Base-by-base conservation (phyloP, 2,329 filamentous ascomycete genomes). In the Blastomyces parvus region DNA sequence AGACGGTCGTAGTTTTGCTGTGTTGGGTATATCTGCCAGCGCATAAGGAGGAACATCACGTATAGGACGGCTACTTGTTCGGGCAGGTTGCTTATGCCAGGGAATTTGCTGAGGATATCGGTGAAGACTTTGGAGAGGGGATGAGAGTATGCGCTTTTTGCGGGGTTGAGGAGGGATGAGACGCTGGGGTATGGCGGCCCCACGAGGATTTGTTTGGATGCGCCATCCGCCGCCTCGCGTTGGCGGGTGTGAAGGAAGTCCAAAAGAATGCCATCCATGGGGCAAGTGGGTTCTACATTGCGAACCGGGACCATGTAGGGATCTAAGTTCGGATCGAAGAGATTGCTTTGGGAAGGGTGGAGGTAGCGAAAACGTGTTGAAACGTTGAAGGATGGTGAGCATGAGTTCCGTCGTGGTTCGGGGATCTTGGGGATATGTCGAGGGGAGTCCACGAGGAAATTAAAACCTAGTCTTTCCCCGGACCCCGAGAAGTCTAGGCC, bases 41-140 rank as follows among this genome's bases (percentile, higher is more conserved):
- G 84, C 87, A 94, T 90, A 66, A 91, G 73, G 40, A 92, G 82
- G 75, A 95, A 96, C 89, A 96, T 95, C 71, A 88, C 79, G 73
- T 92, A 95, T 8, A 96, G 81, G 7, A 90, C 85, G 9, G 88
- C 91, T 0, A 95, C 85, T 69, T 89, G 88, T 75, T 96, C 91
- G 0, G 91, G 91, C 0, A 95, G 81, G n/a, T 81, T 82, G 3
- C 83, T 84, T 38, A 96, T 85, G 69, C 89, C 87, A 0, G 91
- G 90, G 69, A 96, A 95, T n/a, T 88, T 90, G 66, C 84, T 82
- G 13, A 96, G 80, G 64, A 96, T 91, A 73, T 95, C 90, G 52
- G 89, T 92, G 72, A 95, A 90, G 17, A 96, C 84, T 67, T 90
- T 90, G 7, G 90, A 93, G 1, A 96, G 80, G 0, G 90, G 90